Evolutionary conservation across 1,284 basidiomycete species (phyloP).

Genomic region (Schizopora paradoxa): DNA sequence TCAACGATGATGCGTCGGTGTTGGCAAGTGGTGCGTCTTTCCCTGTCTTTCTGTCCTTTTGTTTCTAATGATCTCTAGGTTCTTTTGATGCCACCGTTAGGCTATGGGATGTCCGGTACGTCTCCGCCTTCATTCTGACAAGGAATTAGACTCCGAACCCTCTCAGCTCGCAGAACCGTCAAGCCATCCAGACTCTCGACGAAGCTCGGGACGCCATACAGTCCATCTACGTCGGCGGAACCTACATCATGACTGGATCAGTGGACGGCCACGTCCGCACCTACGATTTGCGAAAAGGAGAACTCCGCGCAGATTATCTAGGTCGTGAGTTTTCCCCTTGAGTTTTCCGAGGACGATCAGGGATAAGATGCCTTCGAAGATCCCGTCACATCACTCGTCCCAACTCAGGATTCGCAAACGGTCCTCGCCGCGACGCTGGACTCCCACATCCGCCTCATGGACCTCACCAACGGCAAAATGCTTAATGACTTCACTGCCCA

Average conservation of each 20-base stretch:
- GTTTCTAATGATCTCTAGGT: conserved; percentile 38
- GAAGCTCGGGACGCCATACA: conserved; percentile 91
- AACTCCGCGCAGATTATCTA: conserved; percentile 83
- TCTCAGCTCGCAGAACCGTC: conserved; percentile 67
- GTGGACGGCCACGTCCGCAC: conserved; percentile 89
- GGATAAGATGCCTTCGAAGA: conserved; percentile 42
- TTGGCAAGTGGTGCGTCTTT: conserved; percentile 71
- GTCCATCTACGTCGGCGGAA: conserved; percentile 59
- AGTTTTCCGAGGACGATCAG: not conserved
- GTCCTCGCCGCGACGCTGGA: conserved; percentile 82
- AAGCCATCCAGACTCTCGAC: conserved; percentile 86
- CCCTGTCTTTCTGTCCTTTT: conserved; percentile 3
- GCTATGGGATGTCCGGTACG: conserved; percentile 83
- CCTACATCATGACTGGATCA: conserved; percentile 74
- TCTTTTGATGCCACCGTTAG: conserved; percentile 85
- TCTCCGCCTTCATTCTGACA: conserved; percentile 3
- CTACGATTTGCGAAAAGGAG: conserved; percentile 91
- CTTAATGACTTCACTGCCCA: conserved; percentile 86
- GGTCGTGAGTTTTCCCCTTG: conserved; percentile 60
- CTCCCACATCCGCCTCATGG: conserved; percentile 82
- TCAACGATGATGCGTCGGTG: conserved; percentile 82
- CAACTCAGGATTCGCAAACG: conserved; percentile 70
- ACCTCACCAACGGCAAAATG: conserved; percentile 75
- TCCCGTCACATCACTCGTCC: conserved; percentile 78
- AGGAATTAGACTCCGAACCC: conserved; percentile 3